Conservation (phyloP, 345 rosid species). For the Raphanus raphanistrum region DNA sequence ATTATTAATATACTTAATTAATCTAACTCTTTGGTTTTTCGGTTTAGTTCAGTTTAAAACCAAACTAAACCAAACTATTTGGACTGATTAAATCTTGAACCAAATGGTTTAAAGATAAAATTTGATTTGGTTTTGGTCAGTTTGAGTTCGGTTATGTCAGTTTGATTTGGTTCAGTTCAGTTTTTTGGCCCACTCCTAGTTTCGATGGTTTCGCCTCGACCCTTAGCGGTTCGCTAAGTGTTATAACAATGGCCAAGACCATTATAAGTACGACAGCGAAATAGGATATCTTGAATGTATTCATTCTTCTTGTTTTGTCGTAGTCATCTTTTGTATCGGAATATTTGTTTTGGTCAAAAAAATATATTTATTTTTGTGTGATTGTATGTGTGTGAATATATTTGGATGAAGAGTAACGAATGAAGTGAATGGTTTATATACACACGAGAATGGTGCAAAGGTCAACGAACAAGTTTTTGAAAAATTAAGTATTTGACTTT, state of each 20-base stretch:
- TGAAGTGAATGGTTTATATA: constrained; percentile 33
- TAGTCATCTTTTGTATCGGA: not conserved
- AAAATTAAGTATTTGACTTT: constrained; percentile 34
- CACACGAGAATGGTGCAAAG: constrained; percentile 10
- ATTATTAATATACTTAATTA: no score
- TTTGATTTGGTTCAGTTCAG: no score
- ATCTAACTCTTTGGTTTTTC: no score
- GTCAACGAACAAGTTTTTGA: constrained; percentile 15
- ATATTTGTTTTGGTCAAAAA: not conserved
- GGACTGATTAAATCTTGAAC: no score
- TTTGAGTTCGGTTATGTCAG: no score
- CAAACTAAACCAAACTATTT: no score
- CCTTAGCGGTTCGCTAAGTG: constrained; percentile 26
- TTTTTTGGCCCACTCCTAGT: no score
- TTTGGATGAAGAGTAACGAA: constrained; percentile 33
- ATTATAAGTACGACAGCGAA: constrained; percentile 25
- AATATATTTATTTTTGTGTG: not conserved
- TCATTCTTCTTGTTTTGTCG: constrained; percentile 19
- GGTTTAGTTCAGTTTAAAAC: no score
- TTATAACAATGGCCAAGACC: constrained; percentile 30
- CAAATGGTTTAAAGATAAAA: no score
- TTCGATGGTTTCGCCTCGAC: constrained; percentile 20
- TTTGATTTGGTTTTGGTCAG: no score
- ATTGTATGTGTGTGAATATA: constrained; percentile 20
- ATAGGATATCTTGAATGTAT: constrained; percentile 34